Conservation (phyloP, 73 alveolate genomes). For the Symbiodinium natans region DNA sequence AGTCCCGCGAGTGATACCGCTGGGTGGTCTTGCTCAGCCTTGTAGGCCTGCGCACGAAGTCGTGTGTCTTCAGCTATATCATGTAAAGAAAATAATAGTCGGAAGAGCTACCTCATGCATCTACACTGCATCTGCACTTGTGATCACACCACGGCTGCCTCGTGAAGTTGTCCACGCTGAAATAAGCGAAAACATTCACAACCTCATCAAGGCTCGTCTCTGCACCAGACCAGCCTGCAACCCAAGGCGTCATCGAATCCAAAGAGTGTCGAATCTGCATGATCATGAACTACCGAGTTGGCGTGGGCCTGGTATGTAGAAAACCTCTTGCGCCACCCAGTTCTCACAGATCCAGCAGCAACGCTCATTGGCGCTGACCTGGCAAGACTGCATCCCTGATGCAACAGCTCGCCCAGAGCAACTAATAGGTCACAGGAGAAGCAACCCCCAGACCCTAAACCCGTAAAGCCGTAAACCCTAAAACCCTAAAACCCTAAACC, state of each 20-base stretch:
- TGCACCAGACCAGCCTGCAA: conserved; percentile 68
- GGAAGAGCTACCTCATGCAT: not conserved
- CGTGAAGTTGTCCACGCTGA: conserved; percentile 57
- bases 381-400: not conserved
- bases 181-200: conserved; percentile 33
- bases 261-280: not conserved
- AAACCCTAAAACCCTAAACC: no score
- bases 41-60: conserved; percentile 49
- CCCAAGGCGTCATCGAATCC: not conserved
- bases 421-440: no score
- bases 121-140: not conserved
- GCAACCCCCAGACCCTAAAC: no score
- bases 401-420: no score
- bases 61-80: not conserved
- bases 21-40: conserved; percentile 19
- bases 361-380: conserved; percentile 60
- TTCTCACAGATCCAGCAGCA: conserved; percentile 86
- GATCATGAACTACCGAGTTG: not conserved
- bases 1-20: conserved; percentile 65
- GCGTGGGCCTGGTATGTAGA: conserved; percentile 53
- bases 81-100: no score
- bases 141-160: not conserved
- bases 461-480: no score
- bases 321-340: conserved; percentile 69
- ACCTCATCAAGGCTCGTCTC: not conserved